phyloP scores from a whole-genome alignment of 1,139 yeast species.

The Magnusiomyces fungicola region DNA sequence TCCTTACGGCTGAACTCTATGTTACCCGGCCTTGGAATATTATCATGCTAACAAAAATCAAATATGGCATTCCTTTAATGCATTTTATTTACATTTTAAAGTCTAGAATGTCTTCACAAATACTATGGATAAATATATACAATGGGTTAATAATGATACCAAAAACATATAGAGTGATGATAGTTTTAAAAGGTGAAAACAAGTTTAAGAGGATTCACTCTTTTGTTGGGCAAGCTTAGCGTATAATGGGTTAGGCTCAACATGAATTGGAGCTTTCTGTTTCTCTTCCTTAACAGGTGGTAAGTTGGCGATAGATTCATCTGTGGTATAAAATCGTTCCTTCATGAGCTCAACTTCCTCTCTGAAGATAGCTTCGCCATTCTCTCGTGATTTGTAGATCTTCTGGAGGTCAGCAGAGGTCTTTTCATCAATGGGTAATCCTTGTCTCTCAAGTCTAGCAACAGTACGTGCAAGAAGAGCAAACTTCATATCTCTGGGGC shows the following conservation, averaged over 20 bases:
- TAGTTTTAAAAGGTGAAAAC: too few relatives aligned
- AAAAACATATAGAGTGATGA: too few relatives aligned
- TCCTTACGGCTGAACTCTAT: too few relatives aligned
- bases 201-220: too few relatives aligned
- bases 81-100: too few relatives aligned
- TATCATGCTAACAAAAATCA: too few relatives aligned
- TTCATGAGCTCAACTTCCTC: slow-evolving; percentile 62
- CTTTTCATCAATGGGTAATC: slow-evolving; percentile 50
- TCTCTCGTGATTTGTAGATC: slow-evolving; percentile 39
- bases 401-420: slow-evolving; percentile 53
- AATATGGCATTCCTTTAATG: too few relatives aligned
- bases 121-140: too few relatives aligned
- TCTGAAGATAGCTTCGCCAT: slow-evolving; percentile 50
- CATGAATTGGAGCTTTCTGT: slow-evolving; percentile 10
- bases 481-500: slow-evolving; percentile 64
- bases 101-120: too few relatives aligned
- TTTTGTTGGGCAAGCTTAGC: not conserved
- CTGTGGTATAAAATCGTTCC: slow-evolving; percentile 42
- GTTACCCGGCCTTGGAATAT: too few relatives aligned
- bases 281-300: slow-evolving; percentile 13
- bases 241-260: slow-evolving; percentile 12
- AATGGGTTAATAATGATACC: too few relatives aligned
- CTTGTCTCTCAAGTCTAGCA: slow-evolving; percentile 68
- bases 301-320: slow-evolving; percentile 17
- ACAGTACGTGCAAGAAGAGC: slow-evolving; percentile 75